phyloP scores from a whole-genome alignment of 148 eudicot species.

The Spergularia bocconei region DNA sequence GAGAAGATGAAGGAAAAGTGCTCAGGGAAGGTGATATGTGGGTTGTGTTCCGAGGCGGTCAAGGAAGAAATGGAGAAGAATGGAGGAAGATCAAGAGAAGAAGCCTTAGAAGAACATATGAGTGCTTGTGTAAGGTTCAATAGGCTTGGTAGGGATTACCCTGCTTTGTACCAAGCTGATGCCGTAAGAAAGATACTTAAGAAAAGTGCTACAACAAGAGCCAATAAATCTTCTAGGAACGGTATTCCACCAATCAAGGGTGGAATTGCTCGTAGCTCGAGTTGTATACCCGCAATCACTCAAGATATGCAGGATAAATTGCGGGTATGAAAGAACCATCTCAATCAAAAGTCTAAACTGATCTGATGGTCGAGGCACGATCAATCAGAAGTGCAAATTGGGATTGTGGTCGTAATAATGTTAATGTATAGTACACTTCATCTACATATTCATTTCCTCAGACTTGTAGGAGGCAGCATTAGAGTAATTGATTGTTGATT shows the following conservation, averaged over 20 bases:
- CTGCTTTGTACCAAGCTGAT: slow-evolving; percentile 55
- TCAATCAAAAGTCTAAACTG: background rate
- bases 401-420: too few species aligned
- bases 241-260: slow-evolving; percentile 12
- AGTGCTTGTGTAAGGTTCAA: slow-evolving; percentile 53
- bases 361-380: background rate
- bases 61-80: slow-evolving; percentile 61
- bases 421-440: too few species aligned
- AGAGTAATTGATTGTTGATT: too few species aligned
- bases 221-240: background rate
- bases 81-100: slow-evolving; percentile 47
- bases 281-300: slow-evolving; percentile 55
- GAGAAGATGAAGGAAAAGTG: slow-evolving; percentile 31
- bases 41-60: slow-evolving; percentile 68
- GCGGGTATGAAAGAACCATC: background rate
- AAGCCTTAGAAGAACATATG: slow-evolving; percentile 51
- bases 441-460: too few species aligned
- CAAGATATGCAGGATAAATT: slow-evolving; percentile 25
- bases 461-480: too few species aligned
- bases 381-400: background rate
- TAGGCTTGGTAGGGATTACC: slow-evolving; percentile 48
- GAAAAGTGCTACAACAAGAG: slow-evolving; percentile 23
- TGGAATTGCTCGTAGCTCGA: slow-evolving; percentile 49
- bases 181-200: slow-evolving; percentile 48
- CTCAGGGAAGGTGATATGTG: slow-evolving; percentile 54